phyloP scores from a whole-genome alignment of 441 rosid genomes.

The Bocquillonia castaneifolia region DNA sequence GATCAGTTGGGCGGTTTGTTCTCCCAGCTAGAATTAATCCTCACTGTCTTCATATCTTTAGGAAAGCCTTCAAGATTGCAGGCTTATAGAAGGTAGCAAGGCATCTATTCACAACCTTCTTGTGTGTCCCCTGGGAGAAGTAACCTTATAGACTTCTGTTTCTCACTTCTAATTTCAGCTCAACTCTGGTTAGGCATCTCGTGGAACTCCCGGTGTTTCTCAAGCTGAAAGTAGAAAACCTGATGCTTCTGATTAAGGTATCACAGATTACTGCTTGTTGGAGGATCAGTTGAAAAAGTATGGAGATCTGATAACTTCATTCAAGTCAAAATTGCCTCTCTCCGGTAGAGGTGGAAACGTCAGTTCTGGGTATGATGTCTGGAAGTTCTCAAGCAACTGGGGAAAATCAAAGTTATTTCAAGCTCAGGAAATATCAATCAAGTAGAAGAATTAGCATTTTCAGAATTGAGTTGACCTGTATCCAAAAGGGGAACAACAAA shows the following conservation, averaged over 20 bases:
- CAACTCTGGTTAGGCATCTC: constrained; percentile 1
- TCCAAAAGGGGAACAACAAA: not conserved
- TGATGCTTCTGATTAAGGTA: constrained; percentile 17
- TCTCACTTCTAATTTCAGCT: constrained; percentile 19
- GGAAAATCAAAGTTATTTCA: constrained; percentile 15
- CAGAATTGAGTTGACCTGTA: not conserved
- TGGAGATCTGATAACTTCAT: constrained; percentile 66
- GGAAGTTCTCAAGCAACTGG: constrained; percentile 82
- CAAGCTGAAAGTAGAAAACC: constrained; percentile 23
- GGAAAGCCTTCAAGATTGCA: not conserved
- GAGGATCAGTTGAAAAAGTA: constrained; percentile 78
- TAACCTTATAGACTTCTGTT: constrained; percentile 3
- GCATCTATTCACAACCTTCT: constrained; percentile 1
- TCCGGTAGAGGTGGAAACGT: constrained; percentile 74
- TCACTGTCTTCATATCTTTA: not conserved
- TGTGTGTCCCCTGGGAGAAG: constrained; percentile 5
- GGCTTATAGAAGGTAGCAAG: not conserved
- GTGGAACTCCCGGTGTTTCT: constrained; percentile 15
- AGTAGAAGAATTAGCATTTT: not conserved
- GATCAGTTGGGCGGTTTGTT: not conserved
- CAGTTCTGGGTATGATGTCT: constrained; percentile 59
- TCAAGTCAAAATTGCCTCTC: constrained; percentile 76
- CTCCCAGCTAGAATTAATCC: not conserved
- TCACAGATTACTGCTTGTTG: not conserved
- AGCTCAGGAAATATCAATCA: constrained; percentile 7